These are phyloP conservation scores for Nemania bipapillata DNA, from an alignment of 2,329 filamentous ascomycete species.

Conservation along the genomic window DNA sequence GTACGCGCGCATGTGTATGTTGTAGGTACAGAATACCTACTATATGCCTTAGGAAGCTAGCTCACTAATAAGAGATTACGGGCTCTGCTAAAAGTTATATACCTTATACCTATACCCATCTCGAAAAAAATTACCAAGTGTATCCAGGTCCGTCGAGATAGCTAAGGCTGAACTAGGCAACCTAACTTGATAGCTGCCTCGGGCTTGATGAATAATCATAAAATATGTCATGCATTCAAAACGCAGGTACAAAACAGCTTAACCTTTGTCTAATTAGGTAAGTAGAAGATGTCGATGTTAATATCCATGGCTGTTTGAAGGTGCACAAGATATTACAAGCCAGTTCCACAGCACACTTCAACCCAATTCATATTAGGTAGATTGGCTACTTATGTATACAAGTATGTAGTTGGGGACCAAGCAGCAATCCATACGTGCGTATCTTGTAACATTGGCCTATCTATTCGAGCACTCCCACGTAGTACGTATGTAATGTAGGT, in stretches of 20 bases:
- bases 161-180: not conserved
- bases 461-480: not conserved
- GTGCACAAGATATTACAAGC: conserved; percentile 6
- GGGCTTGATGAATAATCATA: conserved; percentile 4
- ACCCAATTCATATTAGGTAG: conserved; percentile 8
- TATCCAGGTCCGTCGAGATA: not conserved
- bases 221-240: conserved; percentile 8
- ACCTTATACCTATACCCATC: not conserved
- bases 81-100: not conserved
- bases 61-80: too few species aligned
- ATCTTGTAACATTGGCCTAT: not conserved
- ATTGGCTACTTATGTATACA: too few species aligned
- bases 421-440: conserved; percentile 17
- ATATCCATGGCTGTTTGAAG: conserved; percentile 25
- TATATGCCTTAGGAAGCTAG: too few species aligned
- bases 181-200: not conserved
- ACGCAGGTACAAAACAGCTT: conserved; percentile 3
- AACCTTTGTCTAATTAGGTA: conserved; percentile 22
- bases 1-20: too few species aligned
- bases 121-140: not conserved
- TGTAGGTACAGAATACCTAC: too few species aligned
- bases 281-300: conserved; percentile 26
- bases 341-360: conserved; percentile 17
- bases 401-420: not conserved
- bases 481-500: not conserved